A percentile compares a stretch with the other conserved stretches of the same genome.
Conservation (phyloP, 495 filamentous ascomycete genomes). For the Penicillium diatomitis region DNA sequence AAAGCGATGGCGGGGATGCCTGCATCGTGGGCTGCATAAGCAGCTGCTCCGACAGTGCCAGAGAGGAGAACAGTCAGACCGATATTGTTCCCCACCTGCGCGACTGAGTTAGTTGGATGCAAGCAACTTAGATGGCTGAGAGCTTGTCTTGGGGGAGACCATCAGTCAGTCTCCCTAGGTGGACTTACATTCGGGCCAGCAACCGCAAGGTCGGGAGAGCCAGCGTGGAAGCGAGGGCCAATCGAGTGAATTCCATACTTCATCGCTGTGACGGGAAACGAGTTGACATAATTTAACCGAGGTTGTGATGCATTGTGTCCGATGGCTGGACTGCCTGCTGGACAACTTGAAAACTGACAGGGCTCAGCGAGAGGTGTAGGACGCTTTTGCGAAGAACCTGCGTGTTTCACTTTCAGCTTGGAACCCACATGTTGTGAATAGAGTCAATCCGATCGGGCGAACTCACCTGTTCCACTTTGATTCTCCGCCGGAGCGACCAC, state of each 20-base stretch:
- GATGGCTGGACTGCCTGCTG: slow-evolving; percentile 41
- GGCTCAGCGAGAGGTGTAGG: slow-evolving; percentile 32
- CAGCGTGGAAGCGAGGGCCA: slow-evolving; percentile 41
- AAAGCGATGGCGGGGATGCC: slow-evolving; percentile 59
- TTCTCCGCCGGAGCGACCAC: slow-evolving; percentile 58
- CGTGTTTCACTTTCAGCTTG: too few species aligned
- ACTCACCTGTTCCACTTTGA: slow-evolving; percentile 49
- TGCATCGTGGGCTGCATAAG: slow-evolving; percentile 42
- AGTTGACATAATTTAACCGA: slow-evolving; percentile 61
- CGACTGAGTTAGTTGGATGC: too few species aligned
- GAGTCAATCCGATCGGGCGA: too few species aligned
- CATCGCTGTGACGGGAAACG: slow-evolving; percentile 56
- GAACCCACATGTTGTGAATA: too few species aligned
- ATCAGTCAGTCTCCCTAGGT: too few species aligned
- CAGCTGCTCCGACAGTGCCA: slow-evolving; percentile 54
- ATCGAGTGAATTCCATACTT: slow-evolving; percentile 51
- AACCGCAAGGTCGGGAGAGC: slow-evolving; percentile 49
- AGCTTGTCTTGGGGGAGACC: not conserved
- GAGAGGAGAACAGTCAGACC: slow-evolving; percentile 44
- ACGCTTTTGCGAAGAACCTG: slow-evolving; percentile 45
- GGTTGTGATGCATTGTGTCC: slow-evolving; percentile 48
- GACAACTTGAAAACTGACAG: slow-evolving; percentile 53
- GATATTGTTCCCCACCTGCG: slow-evolving; percentile 43
- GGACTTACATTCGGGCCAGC: slow-evolving; percentile 49
- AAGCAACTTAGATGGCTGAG: too few species aligned